Evolutionary conservation across 2,329 filamentous ascomycete genomes (phyloP), one percentile per base, ranked within the genome.

Genomic region (Colletotrichum musae): DNA sequence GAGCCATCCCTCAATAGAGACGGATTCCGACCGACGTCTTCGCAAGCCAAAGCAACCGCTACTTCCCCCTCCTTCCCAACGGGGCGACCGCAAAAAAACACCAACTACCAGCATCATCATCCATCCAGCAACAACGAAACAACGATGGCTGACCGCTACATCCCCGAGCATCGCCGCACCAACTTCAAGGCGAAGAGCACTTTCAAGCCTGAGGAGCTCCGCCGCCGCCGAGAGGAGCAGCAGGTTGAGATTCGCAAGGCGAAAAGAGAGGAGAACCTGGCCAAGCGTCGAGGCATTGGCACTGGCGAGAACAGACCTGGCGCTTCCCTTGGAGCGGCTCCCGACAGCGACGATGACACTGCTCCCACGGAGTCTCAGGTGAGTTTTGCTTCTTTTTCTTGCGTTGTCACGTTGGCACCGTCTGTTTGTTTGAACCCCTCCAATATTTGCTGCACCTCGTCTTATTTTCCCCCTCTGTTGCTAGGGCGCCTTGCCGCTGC

Each of bases 181-280:
- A 95, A 97, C 87, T 99, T 97, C 92, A 99, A 99, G 92, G 96
- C 96, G 64, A 98, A 98, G 90, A 95, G 94, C 85, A 94, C 94
- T 79, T 98, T 99, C 89, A 98, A 98, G 91, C 95, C 95, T 77
- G 96, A 99, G 82, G 96, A 99, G 87, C 92, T 99, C 74, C 94
- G 96, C 81, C 95, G 96, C 79, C 96, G 96, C 81, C 96, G 96
- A 80, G 96, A 99, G 83, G 96, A 99, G 85, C 95, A 98, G 84
- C 96, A 98, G 86, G 96, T 99, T 74, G 96, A 99, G 87, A 99
- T 99, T 80, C 92, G 96, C 81, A 97, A 97, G 87, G 94, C 95
- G 74, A 98, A 98, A 91, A 92, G 96, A 80, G 96, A 99, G 85
- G 96, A 99, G 87, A 98, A 98, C 85, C 86, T 99, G 80, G 96